Base-by-base conservation (phyloP, 2,329 filamentous ascomycete species). In the Calonectria montana region DNA sequence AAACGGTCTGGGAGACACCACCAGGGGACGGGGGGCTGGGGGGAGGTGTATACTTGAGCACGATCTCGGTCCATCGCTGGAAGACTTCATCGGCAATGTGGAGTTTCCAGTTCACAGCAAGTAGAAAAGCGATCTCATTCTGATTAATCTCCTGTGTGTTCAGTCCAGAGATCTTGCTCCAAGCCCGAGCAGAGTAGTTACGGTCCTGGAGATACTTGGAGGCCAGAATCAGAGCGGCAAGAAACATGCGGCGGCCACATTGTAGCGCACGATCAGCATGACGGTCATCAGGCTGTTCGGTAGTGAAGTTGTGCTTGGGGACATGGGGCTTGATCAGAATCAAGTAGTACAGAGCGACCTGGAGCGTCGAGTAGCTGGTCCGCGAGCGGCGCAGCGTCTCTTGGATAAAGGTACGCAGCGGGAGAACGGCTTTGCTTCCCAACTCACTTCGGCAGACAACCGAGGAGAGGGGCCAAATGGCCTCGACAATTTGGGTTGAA, bases 141-240 rank as follows among this genome's bases (percentile, higher is more conserved):
- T 95, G 93, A 84, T 98, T 98, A 84, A 99, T 98, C 85, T 99
- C 97, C 69, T 91, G 88, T 4, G 95, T 96, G 82, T 94, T 95
- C 69, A 99, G 88, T n/a, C 97, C 97, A 21, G 97, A 98, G 78
- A 99, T 99, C 88, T 98, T 98, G 84, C 96, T 98, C 97, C 97
- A 99, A 48, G 97, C 97, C 68, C 96, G 93, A 61, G 97, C 95
- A 16, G 97, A 98, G 85, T 97, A 99, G 85, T 98, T 99, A 77
- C 96, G 93, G 82, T 99, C 97, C 84, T 99, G 97, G 57, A 99
- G 88, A 82, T 98, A 99, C 87, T 99, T 99, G 41, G 97, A 98
- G 2, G 97, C 97, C 69, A 99, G 88, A 76, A 99, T 98, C 73
- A 99, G 88, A 59, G 96, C 96, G 13, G 97, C 93, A 66, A 99